Conservation (phyloP, 768 basidiomycete genomes). For the Tricholoma matsutake region DNA sequence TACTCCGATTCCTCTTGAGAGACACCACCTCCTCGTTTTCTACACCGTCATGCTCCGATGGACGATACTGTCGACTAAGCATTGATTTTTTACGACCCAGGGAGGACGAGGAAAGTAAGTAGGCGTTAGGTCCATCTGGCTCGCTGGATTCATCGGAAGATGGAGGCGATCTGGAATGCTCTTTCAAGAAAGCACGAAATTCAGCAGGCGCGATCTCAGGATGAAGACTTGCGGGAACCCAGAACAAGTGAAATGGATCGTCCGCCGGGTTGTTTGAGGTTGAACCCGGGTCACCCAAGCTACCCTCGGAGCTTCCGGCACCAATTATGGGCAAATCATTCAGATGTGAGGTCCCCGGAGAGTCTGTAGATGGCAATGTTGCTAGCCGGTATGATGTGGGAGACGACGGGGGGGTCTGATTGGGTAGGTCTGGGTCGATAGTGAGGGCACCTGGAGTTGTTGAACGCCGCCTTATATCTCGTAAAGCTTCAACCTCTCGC, state of each 20-base stretch:
- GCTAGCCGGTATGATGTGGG: constrained; percentile 55
- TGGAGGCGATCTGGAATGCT: constrained; percentile 72
- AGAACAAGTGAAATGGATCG: constrained; percentile 91
- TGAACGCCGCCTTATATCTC: constrained; percentile 82
- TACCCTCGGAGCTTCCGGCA: constrained; percentile 22
- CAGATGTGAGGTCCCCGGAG: neutral
- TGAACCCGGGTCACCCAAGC: constrained; percentile 20
- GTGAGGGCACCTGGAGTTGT: constrained; percentile 79
- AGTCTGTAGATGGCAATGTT: constrained; percentile 17
- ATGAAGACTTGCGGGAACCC: constrained; percentile 96
- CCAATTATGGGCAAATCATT: constrained; percentile 22
- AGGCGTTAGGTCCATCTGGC: constrained; percentile 42
- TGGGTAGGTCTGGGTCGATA: constrained; percentile 91
- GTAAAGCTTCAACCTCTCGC: constrained; percentile 81
- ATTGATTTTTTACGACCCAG: constrained; percentile 89
- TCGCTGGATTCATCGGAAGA: constrained; percentile 38
- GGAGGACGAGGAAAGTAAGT: constrained; percentile 37
- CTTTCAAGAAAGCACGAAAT: constrained; percentile 92
- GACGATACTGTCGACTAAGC: constrained; percentile 92
- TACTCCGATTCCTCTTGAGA: constrained; percentile 64
- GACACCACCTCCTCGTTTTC: constrained; percentile 69
- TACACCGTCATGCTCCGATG: constrained; percentile 70
- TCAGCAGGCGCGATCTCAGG: constrained; percentile 97
- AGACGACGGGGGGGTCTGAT: constrained; percentile 57
- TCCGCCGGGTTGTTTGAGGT: constrained; percentile 45